Base-by-base conservation (phyloP, 2,329 filamentous ascomycete species). In the Diplodia mutila region DNA sequence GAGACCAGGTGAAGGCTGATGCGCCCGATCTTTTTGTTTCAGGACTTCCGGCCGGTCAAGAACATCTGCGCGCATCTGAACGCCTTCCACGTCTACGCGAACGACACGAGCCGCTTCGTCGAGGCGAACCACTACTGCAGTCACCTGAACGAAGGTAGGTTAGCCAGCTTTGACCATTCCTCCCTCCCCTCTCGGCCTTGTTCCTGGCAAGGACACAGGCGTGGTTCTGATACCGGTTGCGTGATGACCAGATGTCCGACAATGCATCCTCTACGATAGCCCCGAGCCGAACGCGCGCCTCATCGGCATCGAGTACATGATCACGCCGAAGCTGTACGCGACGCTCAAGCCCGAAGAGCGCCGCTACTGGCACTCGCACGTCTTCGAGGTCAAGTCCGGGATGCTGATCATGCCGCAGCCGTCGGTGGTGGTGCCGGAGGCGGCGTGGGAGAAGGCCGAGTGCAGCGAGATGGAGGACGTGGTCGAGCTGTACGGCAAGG, bases 81-180 rank as follows among this genome's bases (percentile, higher is more conserved):
- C 73, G 92, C 91, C n/a, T 94, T 94, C 74, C 93, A 96, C 74
- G 87, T 89, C 57, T 95, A 95, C 75, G 89, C 89, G n/a, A 84
- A 87, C 29, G 90, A 94, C 54, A 87, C 89, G 0, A 84, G 81
- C 1, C 87, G 91, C 16, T 84, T 82, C 48, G 89, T 96, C 1
- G 91, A 95, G 76, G 83, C 92, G 0, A 93, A 95, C 75, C 92
- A 96, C 77, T 97, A 95, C 79, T 97, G 93, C 76, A 86, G 89
- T 0, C 92, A 95, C 73, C 73, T 95, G 4, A 93, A 86, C 69
- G 85, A 89, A 73, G 82, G 82, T 85, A 70, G 5, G 23, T 21
- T 25, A n/a, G n/a, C 8, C 12, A 9, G 25, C 39, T 29, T 48
- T 8, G 51, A 11, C n/a, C n/a, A n/a, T n/a, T 12, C 0, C 29